Percentiles rank a stretch among this genome's conserved stretches.
Evolutionary conservation across 1,284 basidiomycete genomes (phyloP).

Genomic region (Grifola frondosa): DNA sequence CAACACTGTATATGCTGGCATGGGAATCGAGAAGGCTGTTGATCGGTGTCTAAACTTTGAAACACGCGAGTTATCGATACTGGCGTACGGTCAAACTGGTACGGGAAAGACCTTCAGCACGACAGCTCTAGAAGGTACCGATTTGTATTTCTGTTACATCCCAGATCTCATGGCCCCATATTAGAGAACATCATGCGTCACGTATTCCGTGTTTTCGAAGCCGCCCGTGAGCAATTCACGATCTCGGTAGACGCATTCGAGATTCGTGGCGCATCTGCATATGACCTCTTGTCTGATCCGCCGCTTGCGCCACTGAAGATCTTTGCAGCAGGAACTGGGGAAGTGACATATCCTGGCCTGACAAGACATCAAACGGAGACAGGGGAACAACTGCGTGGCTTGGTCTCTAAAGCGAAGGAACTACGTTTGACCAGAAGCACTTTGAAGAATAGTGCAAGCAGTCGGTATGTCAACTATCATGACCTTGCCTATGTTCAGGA

Average conservation of each 20-base stretch:
- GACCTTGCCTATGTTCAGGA: no score
- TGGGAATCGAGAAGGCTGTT: neutral
- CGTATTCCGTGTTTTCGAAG: neutral
- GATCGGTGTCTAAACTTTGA: neutral
- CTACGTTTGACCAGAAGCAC: conserved; percentile 6
- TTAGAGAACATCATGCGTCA: no score
- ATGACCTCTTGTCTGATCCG: conserved; percentile 6
- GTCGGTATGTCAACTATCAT: conserved; percentile 1
- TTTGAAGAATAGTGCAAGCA: conserved; percentile 7
- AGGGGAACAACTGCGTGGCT: neutral
- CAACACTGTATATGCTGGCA: conserved; percentile 4
- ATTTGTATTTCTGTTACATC: no score
- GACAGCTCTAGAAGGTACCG: conserved; percentile 3
- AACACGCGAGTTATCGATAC: conserved; percentile 1
- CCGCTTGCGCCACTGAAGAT: conserved; percentile 6
- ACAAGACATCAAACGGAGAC: neutral
- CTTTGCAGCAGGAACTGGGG: neutral
- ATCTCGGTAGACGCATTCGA: conserved; percentile 1
- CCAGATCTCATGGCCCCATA: no score
- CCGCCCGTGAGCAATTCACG: neutral
- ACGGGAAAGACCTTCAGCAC: conserved; percentile 8
- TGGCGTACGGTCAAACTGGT: conserved; percentile 7
- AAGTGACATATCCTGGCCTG: conserved; percentile 2
- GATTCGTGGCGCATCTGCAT: conserved; percentile 2
- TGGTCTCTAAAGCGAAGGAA: neutral